Conservation (phyloP, 2,329 filamentous ascomycete species). For the Alternaria solani region DNA sequence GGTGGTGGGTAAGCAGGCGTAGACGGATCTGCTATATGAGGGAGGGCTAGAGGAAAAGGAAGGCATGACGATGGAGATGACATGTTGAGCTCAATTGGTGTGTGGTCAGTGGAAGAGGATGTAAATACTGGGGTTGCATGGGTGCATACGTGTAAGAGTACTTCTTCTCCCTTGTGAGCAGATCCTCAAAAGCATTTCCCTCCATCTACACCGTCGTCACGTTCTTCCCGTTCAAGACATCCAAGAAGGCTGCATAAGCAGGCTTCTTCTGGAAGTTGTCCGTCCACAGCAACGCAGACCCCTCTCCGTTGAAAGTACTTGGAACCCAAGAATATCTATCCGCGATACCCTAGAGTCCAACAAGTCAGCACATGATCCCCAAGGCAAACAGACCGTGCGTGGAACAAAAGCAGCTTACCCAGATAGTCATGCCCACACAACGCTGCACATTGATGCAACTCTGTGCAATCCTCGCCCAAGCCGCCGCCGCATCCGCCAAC, state of each 20-base stretch:
- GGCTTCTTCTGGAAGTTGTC: constrained; percentile 45
- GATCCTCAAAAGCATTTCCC: neutral
- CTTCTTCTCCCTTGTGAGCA: neutral
- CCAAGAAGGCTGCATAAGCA: constrained; percentile 38
- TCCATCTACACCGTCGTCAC: constrained; percentile 2
- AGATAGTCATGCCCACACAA: constrained; percentile 54
- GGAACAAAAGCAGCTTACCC: constrained; percentile 46
- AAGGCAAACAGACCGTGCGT: neutral
- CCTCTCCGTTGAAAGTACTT: constrained; percentile 45
- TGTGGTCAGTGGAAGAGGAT: neutral
- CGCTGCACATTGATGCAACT: constrained; percentile 45
- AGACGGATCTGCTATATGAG: neutral
- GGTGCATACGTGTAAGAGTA: neutral
- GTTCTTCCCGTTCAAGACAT: constrained; percentile 29
- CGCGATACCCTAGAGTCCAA: constrained; percentile 27
- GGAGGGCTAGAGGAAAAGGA: neutral
- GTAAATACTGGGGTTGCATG: neutral
- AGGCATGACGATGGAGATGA: neutral
- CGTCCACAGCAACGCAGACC: constrained; percentile 45
- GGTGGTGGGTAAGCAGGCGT: constrained; percentile 10
- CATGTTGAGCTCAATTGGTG: neutral
- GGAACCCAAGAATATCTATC: constrained; percentile 52
- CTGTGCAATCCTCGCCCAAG: constrained; percentile 53
- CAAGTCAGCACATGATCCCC: neutral
- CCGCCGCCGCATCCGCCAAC: constrained; percentile 52